Evolutionary conservation across 2,329 filamentous ascomycete species (phyloP).

Genomic region (Alternaria gaisen): DNA sequence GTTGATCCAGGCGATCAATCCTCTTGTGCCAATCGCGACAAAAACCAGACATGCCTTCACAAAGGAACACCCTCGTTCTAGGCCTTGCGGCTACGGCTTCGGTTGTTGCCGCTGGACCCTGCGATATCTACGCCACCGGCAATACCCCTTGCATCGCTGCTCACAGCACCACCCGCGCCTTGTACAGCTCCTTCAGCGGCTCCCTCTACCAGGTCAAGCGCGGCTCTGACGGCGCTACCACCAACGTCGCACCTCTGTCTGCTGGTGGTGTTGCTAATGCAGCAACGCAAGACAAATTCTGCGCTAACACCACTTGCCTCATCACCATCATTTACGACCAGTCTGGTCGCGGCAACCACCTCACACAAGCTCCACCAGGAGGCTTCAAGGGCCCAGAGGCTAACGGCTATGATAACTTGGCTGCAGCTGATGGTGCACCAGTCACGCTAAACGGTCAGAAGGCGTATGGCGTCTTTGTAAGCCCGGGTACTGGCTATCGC

Average conservation of each 20-base stretch:
- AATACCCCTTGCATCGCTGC: conserved; percentile 71
- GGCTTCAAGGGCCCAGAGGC: conserved; percentile 65
- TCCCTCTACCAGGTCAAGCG: conserved; percentile 69
- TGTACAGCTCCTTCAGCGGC: conserved; percentile 64
- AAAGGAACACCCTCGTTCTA: conserved; percentile 19
- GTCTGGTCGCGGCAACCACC: conserved; percentile 68
- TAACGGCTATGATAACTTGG: conserved; percentile 68
- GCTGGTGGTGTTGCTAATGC: conserved; percentile 71
- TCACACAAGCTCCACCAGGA: conserved; percentile 68
- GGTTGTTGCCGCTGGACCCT: conserved; percentile 61
- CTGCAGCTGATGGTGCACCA: conserved; percentile 67
- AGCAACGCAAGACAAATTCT: conserved; percentile 68
- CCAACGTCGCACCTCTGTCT: conserved; percentile 60
- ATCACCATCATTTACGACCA: conserved; percentile 74
- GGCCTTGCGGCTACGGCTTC: conserved; percentile 21
- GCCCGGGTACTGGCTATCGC: conserved; percentile 70
- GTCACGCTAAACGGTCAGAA: conserved; percentile 68
- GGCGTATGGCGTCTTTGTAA: conserved; percentile 70
- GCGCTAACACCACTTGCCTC: conserved; percentile 67
- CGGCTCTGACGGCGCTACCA: conserved; percentile 61
- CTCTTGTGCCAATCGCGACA: not conserved
- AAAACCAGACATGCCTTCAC: conserved; percentile 17
- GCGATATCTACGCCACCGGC: conserved; percentile 68
- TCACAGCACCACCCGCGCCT: conserved; percentile 70
- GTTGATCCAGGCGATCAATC: not conserved